phyloP scores from a whole-genome alignment of 1,284 basidiomycete species.

The Papiliotrema terrestris region DNA sequence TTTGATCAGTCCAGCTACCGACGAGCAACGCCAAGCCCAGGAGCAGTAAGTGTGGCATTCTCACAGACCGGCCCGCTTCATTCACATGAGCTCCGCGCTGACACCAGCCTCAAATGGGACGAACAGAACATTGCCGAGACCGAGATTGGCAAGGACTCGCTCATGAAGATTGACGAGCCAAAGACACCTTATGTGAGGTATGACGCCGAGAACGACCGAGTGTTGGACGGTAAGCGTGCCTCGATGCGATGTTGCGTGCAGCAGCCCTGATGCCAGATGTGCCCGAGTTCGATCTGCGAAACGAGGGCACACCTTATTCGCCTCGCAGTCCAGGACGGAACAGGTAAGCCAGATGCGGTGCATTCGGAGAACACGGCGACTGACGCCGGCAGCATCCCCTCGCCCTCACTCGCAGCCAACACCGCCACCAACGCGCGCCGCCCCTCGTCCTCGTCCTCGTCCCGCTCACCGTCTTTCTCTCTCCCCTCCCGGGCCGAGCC shows the following conservation, averaged over 20 bases:
- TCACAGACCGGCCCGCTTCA: neutral
- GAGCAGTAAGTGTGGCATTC: constrained; percentile 13
- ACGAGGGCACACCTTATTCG: constrained; percentile 14
- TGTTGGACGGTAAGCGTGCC: constrained; percentile 56
- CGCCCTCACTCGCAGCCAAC: constrained; percentile 33
- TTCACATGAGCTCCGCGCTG: too few relatives aligned
- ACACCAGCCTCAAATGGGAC: constrained; percentile 73
- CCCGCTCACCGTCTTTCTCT: constrained; percentile 74
- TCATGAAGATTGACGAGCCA: constrained; percentile 95
- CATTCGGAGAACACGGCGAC: neutral
- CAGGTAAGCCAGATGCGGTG: constrained; percentile 11
- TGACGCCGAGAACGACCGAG: constrained; percentile 75
- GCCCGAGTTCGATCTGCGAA: constrained; percentile 41
- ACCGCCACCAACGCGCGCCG: constrained; percentile 22
- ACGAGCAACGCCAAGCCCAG: constrained; percentile 9
- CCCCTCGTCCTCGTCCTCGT: constrained; percentile 64
- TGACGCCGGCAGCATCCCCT: constrained; percentile 15
- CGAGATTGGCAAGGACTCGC: constrained; percentile 84
- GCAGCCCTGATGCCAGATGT: constrained; percentile 54
- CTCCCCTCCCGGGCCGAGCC: constrained; percentile 35
- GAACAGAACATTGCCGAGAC: constrained; percentile 85
- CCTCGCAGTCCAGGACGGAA: constrained; percentile 13
- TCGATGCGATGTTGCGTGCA: neutral
- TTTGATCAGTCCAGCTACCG: neutral
- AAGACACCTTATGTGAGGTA: constrained; percentile 94